These are phyloP conservation scores for Blastobotrys parvus DNA, from an alignment of 805 yeast genomes.

Conservation along the genomic window DNA sequence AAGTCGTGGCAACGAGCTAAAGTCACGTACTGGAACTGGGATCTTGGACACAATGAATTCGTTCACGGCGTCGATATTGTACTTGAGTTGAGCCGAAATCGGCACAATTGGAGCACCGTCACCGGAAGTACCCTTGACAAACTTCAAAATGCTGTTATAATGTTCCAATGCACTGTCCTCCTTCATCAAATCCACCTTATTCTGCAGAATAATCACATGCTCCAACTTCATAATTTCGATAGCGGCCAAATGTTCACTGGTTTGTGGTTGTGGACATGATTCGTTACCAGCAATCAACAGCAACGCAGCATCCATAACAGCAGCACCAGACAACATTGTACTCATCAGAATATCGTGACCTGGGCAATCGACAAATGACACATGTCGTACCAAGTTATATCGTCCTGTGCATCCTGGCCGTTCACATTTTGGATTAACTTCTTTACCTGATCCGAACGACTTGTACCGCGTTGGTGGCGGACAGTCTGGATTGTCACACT, in stretches of 20 bases:
- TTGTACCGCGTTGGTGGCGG: constrained; percentile 93
- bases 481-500: constrained; percentile 75
- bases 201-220: constrained; percentile 92
- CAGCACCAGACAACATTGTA: constrained; percentile 99
- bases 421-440: constrained; percentile 86
- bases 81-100: constrained; percentile 96
- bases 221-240: constrained; percentile 98
- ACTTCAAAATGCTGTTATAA: constrained; percentile 82
- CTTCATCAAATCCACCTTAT: constrained; percentile 97
- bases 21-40: constrained; percentile 96
- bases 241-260: constrained; percentile 98
- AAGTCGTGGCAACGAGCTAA: constrained; percentile 84
- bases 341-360: constrained; percentile 99
- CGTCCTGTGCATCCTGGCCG: constrained; percentile 84
- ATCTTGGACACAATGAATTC: constrained; percentile 90
- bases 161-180: constrained; percentile 95
- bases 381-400: constrained; percentile 87
- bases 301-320: constrained; percentile 99
- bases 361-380: constrained; percentile 98
- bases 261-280: constrained; percentile 99
- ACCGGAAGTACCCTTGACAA: constrained; percentile 96
- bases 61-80: constrained; percentile 97
- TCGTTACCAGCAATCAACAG: constrained; percentile 96
- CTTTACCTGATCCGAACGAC: constrained; percentile 91
- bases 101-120: constrained; percentile 99